Base-by-base conservation (phyloP, 1,284 basidiomycete species). In the Apiotrichum porosum region DNA sequence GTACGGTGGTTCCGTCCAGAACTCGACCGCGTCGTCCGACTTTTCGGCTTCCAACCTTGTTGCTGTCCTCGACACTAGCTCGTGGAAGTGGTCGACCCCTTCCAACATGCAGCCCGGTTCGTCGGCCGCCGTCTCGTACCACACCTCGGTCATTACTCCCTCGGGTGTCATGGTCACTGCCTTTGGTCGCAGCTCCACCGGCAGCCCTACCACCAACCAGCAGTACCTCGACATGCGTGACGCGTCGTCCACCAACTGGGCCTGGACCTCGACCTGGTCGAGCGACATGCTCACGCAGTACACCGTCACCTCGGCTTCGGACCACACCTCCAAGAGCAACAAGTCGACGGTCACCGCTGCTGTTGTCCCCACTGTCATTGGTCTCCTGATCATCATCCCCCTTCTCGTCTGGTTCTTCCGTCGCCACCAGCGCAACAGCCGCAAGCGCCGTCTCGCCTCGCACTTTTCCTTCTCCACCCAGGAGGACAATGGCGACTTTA, bases 81-180 rank as follows among this genome's bases (percentile, higher is more conserved):
- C 57, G 18, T 68, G 66, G 63, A 49, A 58, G 21, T 74, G 72
- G 72, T 65, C 66, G 4, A 53, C 58, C 13, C 71, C 69, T 2
- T 52, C 58, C n/a, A 59, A 59, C 48, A 56, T 74, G 8, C 71
- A 74, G 49, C 66, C 69, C 0, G 52, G 63, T 5, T 26, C 63
- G 1, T 64, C 61, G 4, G 56, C 63, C 5, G 68, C 66, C 15
- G 57, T 61, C 1, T 55, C 69, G 6, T 72, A 71, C 58, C 71
- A 74, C 52, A 62, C 69, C 12, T 56, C 69, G 2, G 58, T 74
- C 44, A 71, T 73, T 55, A 72, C 70, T 9, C 60, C 63, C n/a
- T 57, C 65, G 9, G 72, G 72, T 32, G 70, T 74, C 30, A 72
- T 74, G 65, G 66, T 74, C 47, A 60, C 66, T 9, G 65, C 71